A percentile compares a stretch with the other conserved stretches of the same genome.
These are phyloP conservation scores for Endothia cerciana DNA, from an alignment of 2,329 filamentous ascomycete species.

Conservation along the genomic window DNA sequence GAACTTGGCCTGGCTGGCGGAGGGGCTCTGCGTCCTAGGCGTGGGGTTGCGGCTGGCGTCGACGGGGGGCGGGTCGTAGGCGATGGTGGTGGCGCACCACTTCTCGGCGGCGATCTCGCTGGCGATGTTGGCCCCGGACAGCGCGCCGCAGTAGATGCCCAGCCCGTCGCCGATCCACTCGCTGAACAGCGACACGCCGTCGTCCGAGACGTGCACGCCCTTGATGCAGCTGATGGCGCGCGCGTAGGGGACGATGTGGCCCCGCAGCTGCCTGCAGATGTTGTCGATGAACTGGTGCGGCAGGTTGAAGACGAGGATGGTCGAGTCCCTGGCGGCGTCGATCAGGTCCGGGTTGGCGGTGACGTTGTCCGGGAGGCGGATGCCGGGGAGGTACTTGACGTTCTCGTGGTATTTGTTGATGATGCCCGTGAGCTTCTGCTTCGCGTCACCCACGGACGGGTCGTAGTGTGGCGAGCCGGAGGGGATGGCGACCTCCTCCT, in stretches of 20 bases:
- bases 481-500: constrained; percentile 81
- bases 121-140: constrained; percentile 96
- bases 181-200: constrained; percentile 86
- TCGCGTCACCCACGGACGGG: constrained; percentile 61
- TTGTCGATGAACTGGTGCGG: constrained; percentile 94
- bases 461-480: constrained; percentile 76
- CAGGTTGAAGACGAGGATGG: constrained; percentile 93
- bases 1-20: constrained; percentile 46
- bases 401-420: constrained; percentile 97
- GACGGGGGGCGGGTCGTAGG: constrained; percentile 89
- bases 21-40: constrained; percentile 52
- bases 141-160: constrained; percentile 93
- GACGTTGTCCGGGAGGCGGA: constrained; percentile 81
- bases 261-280: constrained; percentile 81
- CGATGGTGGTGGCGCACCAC: constrained; percentile 95
- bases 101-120: constrained; percentile 94
- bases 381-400: constrained; percentile 93
- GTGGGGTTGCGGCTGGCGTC: constrained; percentile 77
- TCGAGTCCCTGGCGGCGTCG: constrained; percentile 80
- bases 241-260: constrained; percentile 88
- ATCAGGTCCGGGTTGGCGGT: constrained; percentile 80
- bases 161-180: constrained; percentile 91
- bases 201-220: constrained; percentile 89
- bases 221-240: constrained; percentile 98
- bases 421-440: constrained; percentile 85